Percentiles rank a stretch among this genome's conserved stretches.
These are phyloP conservation scores for Maudiozyma humilis DNA, from an alignment of 1,139 yeast genomes.

Conservation along the genomic window DNA sequence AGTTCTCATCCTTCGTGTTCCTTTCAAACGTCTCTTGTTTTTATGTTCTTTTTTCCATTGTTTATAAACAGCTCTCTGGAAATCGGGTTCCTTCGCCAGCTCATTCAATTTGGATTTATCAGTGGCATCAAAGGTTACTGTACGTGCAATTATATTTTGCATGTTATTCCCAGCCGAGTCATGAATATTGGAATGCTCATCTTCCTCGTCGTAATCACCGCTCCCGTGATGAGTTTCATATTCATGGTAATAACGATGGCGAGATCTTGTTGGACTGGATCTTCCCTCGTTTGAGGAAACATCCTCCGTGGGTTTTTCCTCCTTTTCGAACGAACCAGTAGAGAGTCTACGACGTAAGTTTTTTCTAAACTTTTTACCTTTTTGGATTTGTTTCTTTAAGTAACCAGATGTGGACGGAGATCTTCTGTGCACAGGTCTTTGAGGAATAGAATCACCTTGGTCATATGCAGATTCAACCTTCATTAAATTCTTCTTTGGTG, in stretches of 20 bases:
- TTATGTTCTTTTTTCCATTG: constrained; percentile 25
- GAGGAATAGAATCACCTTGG: background rate
- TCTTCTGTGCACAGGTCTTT: constrained; percentile 1
- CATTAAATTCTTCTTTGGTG: constrained; percentile 15
- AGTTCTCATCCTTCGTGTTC: background rate
- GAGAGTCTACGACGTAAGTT: constrained; percentile 18
- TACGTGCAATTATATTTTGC: constrained; percentile 29
- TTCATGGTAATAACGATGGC: constrained; percentile 10
- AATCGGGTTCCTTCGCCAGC: constrained; percentile 38
- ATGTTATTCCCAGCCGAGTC: constrained; percentile 12
- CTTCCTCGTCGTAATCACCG: constrained; percentile 24
- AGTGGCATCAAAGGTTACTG: constrained; percentile 42
- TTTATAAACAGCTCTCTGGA: constrained; percentile 35
- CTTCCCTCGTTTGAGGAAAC: background rate
- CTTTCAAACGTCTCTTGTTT: constrained; percentile 11
- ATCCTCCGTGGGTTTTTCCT: background rate
- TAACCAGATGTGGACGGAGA: constrained; percentile 9
- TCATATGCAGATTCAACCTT: constrained; percentile 1
- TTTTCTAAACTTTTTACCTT: constrained; percentile 18
- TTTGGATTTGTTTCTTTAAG: constrained; percentile 15
- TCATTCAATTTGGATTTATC: constrained; percentile 19
- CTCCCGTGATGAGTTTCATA: constrained; percentile 31
- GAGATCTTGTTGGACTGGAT: constrained; percentile 7
- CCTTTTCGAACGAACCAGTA: constrained; percentile 9
- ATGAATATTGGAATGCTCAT: constrained; percentile 5